Evolutionary conservation across 2,329 filamentous ascomycete species (phyloP).

Genomic region (Apiospora saccharicola): DNA sequence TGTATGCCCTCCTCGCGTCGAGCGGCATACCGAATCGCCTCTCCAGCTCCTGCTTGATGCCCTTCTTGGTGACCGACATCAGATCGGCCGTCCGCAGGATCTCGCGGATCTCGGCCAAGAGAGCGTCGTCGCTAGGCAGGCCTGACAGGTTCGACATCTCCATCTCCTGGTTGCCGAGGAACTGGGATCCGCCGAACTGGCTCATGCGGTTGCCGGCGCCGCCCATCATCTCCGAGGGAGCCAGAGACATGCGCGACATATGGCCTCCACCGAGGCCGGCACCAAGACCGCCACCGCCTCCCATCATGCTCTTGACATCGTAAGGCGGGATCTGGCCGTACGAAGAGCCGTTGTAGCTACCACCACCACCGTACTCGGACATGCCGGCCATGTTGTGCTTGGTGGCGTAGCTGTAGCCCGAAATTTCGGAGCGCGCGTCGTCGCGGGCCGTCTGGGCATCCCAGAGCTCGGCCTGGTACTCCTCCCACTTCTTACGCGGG

Average conservation of each 20-base stretch:
- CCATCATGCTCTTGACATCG: constrained; percentile 47
- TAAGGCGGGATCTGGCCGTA: constrained; percentile 53
- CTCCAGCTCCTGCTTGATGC: constrained; percentile 93
- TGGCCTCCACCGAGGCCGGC: constrained; percentile 46
- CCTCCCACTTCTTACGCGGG: constrained; percentile 98
- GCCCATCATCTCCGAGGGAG: constrained; percentile 69
- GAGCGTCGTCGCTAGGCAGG: constrained; percentile 85
- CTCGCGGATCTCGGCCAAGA: constrained; percentile 92
- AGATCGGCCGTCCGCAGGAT: constrained; percentile 91
- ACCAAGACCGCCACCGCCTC: constrained; percentile 28
- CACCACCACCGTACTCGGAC: constrained; percentile 74
- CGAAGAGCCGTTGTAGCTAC: constrained; percentile 61
- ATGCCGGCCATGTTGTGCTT: constrained; percentile 66
- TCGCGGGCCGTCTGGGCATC: constrained; percentile 86
- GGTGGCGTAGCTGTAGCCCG: constrained; percentile 93
- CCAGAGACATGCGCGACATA: constrained; percentile 80
- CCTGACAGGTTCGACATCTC: constrained; percentile 78
- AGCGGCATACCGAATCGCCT: constrained; percentile 85
- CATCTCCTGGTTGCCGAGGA: constrained; percentile 69
- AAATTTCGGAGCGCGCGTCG: constrained; percentile 85
- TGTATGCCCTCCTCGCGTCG: constrained; percentile 89
- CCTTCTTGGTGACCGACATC: constrained; percentile 99
- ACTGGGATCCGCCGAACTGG: constrained; percentile 66
- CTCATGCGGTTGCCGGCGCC: constrained; percentile 61
- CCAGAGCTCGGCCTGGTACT: constrained; percentile 98